Base-by-base conservation (phyloP, 2,329 filamentous ascomycete genomes). In the Arthrobotrys musiformis region DNA sequence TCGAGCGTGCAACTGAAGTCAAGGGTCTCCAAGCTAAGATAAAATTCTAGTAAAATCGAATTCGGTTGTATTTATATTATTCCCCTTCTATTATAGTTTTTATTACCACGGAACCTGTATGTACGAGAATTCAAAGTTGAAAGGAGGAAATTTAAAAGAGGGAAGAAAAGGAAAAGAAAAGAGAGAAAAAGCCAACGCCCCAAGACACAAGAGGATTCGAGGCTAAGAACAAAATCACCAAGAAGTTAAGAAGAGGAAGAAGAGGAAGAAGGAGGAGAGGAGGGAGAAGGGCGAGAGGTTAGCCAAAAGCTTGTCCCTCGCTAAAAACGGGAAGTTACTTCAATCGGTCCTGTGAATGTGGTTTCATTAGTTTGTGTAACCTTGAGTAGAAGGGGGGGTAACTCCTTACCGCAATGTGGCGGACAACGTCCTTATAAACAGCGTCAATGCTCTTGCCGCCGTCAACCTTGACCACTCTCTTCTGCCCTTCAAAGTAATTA, bases 381-480 rank as follows among this genome's bases (percentile, higher is more conserved):
- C 13, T 46, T 11, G 30, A 35, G 30, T 35, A 6, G 19, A 2
- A 19, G 24, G 40, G 19, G n/a, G 19, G 19, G 9, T 15, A 40
- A 19, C 13, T 52, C 61, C 72, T 76, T 66, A 76, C 72, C 7
- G 72, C 56, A 46, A 76, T 70, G 19, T 76, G 58, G 13, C 64
- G 28, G 22, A 70, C 64, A 13, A 76, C 72, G 15, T 69, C 72
- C 15, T 69, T 69, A 28, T 76, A 76, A 28, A 76, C 72, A 8
- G 64, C 56, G 52, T 76, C 72, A 24, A 76, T 64, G 7, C 37
- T 42, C 60, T 76, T 76, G 1, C 63, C 72, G 22, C 72, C 93
- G 81, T 90, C 87, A 50, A 98, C 88, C 85, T 90, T 92, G 83
- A 97, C 89, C 15, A 98, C 93, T 82, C 90, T 90, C 81, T 89